Evolutionary conservation across 129 eudicot species (phyloP).

Genomic region (Apium graveolens): DNA sequence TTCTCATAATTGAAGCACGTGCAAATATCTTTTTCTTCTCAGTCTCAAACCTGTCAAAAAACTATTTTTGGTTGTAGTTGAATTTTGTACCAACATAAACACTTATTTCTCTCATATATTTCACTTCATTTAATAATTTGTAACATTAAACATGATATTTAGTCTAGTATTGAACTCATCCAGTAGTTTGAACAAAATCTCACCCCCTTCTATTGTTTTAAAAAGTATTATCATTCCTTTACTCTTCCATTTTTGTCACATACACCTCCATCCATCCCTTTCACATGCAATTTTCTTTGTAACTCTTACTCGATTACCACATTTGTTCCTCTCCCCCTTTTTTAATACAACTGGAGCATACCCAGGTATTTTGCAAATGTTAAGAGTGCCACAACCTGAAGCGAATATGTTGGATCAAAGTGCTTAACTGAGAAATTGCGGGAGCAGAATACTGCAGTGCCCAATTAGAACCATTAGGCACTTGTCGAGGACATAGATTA

Average conservation of each 20-base stretch:
- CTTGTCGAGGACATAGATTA: background rate
- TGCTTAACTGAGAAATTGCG: background rate
- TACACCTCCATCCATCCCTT: background rate
- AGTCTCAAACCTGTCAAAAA: background rate
- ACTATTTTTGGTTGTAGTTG: background rate
- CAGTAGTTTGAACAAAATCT: background rate
- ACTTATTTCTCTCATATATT: no score
- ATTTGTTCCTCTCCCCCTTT: background rate
- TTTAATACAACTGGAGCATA: background rate
- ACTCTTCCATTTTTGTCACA: background rate
- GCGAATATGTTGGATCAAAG: background rate
- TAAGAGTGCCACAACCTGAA: no score
- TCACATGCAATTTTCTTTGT: background rate
- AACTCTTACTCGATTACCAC: background rate
- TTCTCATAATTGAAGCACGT: background rate
- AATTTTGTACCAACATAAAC: no score
- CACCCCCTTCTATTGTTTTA: background rate
- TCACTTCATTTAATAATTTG: no score
- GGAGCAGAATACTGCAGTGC: background rate
- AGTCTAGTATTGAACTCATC: background rate
- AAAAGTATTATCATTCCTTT: background rate
- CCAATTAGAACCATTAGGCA: background rate
- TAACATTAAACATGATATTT: no score
- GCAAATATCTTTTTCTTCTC: background rate
- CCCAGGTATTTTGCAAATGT: background rate